phyloP scores from a whole-genome alignment of 345 rosid genomes.

The Eutrema heterophyllum region DNA sequence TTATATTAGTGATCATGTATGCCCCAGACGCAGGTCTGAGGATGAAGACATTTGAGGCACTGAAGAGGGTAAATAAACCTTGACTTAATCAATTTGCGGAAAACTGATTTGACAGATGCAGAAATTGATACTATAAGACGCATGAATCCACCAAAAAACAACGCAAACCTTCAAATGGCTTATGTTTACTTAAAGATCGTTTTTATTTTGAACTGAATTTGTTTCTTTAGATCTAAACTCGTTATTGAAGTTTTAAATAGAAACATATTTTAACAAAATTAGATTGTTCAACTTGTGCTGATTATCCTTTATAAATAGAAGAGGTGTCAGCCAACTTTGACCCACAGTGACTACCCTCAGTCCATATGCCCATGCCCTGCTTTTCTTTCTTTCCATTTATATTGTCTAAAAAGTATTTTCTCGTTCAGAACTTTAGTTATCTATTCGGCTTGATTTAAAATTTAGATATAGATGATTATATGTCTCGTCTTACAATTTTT shows the following conservation, averaged over 20 bases:
- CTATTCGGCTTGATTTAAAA: not conserved
- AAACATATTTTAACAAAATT: no score
- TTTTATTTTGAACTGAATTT: not conserved
- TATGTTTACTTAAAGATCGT: no score
- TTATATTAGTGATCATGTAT: constrained; percentile 49
- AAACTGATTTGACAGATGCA: not conserved
- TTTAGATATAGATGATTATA: not conserved
- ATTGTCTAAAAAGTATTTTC: not conserved
- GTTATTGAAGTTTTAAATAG: no score
- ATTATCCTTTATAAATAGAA: not conserved
- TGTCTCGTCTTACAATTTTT: not conserved
- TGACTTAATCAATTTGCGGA: not conserved
- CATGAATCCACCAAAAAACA: not conserved
- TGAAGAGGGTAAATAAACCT: constrained; percentile 52
- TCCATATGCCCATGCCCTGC: constrained; percentile 3
- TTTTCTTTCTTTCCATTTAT: not conserved
- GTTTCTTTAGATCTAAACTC: not conserved
- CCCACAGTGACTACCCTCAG: not conserved
- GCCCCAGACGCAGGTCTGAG: constrained; percentile 50
- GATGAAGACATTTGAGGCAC: constrained; percentile 64
- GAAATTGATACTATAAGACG: not conserved
- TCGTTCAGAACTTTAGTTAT: not conserved
- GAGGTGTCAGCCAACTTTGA: not conserved
- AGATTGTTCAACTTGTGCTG: not conserved
- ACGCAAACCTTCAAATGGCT: not conserved